phyloP scores from a whole-genome alignment of 2,329 filamentous ascomycete genomes.

The Fusarium dlaminii region DNA sequence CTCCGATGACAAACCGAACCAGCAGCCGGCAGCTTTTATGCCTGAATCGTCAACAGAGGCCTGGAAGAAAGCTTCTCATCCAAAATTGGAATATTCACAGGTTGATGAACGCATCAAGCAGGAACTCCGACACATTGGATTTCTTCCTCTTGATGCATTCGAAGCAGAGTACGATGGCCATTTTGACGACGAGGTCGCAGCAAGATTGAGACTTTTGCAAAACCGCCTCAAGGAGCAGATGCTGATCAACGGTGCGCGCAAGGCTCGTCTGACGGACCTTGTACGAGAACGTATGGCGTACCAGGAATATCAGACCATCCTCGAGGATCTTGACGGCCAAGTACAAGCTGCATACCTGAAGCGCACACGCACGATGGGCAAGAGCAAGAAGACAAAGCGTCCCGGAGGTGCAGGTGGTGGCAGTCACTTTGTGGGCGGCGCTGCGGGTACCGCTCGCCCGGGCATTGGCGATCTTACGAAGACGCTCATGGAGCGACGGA shows the following conservation, averaged over 20 bases:
- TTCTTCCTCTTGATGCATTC: constrained; percentile 73
- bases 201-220: constrained; percentile 86
- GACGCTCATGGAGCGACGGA: constrained; percentile 89
- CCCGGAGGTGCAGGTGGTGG: constrained; percentile 80
- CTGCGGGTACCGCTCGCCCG: constrained; percentile 72
- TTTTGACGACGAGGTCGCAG: constrained; percentile 93
- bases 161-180: constrained; percentile 86
- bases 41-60: constrained; percentile 77
- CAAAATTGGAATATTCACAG: constrained; percentile 83
- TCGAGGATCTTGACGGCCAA: constrained; percentile 94
- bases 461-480: constrained; percentile 92
- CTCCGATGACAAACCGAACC: constrained; percentile 50
- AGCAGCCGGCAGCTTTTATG: constrained; percentile 80
- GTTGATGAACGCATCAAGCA: constrained; percentile 92
- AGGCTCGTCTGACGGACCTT: constrained; percentile 84
- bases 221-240: constrained; percentile 82
- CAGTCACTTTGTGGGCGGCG: constrained; percentile 69
- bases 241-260: constrained; percentile 89
- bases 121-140: constrained; percentile 89
- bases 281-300: constrained; percentile 93
- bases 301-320: constrained; percentile 96
- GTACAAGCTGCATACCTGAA: constrained; percentile 96
- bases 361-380: constrained; percentile 91
- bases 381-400: constrained; percentile 89
- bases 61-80: constrained; percentile 81